Conservation (phyloP, 192 early-diverging fungal species). For the Endogone sp. region DNA sequence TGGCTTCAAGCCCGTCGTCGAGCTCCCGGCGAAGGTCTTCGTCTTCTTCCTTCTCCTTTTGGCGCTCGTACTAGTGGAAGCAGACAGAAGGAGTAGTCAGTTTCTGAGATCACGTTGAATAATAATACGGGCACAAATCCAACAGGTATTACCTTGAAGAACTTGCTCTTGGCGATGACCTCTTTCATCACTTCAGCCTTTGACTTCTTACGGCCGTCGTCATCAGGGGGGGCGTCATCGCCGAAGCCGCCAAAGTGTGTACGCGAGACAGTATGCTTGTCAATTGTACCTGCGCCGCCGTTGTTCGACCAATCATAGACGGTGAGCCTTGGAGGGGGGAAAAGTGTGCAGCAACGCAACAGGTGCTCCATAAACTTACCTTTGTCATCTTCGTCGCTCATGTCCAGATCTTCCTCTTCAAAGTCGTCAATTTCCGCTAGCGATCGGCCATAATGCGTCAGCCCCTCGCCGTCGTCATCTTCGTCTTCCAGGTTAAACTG, state of each 20-base stretch:
- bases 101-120: too few species aligned
- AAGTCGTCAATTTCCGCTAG: constrained; percentile 81
- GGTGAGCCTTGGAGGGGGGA: too few species aligned
- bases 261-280: constrained; percentile 61
- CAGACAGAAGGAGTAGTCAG: not conserved
- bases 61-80: constrained; percentile 66
- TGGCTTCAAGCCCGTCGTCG: constrained; percentile 84
- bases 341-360: too few species aligned
- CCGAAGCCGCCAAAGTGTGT: constrained; percentile 91
- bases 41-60: constrained; percentile 83
- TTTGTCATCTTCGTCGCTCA: constrained; percentile 57
- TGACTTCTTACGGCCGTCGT: constrained; percentile 62
- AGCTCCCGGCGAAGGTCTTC: constrained; percentile 76
- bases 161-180: constrained; percentile 95
- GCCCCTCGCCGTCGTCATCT: constrained; percentile 51
- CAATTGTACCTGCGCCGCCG: constrained; percentile 44
- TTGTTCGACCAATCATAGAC: too few species aligned
- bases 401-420: constrained; percentile 59
- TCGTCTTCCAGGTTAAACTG: constrained; percentile 86
- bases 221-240: constrained; percentile 39
- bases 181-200: constrained; percentile 98
- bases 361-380: constrained; percentile 22
- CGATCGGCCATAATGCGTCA: constrained; percentile 96
- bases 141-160: constrained; percentile 61
- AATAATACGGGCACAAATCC: too few species aligned